Evolutionary conservation across 495 filamentous ascomycete genomes (phyloP).

Genomic region (Rusavskia elegans): DNA sequence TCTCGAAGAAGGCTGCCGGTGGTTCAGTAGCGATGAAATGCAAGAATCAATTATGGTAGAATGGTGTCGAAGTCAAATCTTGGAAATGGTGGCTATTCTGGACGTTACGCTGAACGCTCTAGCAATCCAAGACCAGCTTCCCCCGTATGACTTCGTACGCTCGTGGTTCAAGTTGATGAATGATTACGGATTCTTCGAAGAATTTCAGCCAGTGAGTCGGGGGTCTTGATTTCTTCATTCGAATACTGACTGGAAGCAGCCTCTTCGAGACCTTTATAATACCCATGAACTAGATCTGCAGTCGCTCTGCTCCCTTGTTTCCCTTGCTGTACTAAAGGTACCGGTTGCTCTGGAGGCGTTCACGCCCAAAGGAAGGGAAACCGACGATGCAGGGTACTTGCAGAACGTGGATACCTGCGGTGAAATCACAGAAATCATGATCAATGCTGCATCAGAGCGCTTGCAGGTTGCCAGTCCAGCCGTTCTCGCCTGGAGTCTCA

Average conservation of each 20-base stretch:
- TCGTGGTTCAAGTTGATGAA: conserved; percentile 62
- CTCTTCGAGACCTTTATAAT: conserved; percentile 27
- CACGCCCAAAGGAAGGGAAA: conserved; percentile 12
- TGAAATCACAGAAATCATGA: conserved; percentile 44
- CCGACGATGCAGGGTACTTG: conserved; percentile 39
- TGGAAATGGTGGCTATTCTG: conserved; percentile 56
- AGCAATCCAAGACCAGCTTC: conserved; percentile 35
- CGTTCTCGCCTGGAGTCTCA: conserved; percentile 60
- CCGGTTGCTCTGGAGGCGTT: conserved; percentile 23
- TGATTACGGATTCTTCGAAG: conserved; percentile 46
- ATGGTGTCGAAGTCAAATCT: conserved; percentile 46
- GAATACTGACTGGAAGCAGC: conserved; percentile 14
- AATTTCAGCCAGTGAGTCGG: conserved; percentile 36
- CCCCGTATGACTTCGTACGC: conserved; percentile 41
- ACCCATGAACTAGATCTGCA: conserved; percentile 43
- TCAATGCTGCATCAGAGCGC: conserved; percentile 34
- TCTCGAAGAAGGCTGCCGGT: conserved; percentile 33
- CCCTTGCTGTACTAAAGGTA: conserved; percentile 59
- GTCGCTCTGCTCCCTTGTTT: conserved; percentile 52
- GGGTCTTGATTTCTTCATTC: no score
- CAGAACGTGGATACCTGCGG: conserved; percentile 42
- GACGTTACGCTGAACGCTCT: conserved; percentile 57
- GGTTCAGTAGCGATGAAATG: conserved; percentile 29
- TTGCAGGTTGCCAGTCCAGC: conserved; percentile 43
- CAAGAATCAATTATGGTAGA: conserved; percentile 38